Evolutionary conservation across 306 rosid genomes (phyloP), one percentile per base, ranked within the genome.

Genomic region (Carpinus fangiana): DNA sequence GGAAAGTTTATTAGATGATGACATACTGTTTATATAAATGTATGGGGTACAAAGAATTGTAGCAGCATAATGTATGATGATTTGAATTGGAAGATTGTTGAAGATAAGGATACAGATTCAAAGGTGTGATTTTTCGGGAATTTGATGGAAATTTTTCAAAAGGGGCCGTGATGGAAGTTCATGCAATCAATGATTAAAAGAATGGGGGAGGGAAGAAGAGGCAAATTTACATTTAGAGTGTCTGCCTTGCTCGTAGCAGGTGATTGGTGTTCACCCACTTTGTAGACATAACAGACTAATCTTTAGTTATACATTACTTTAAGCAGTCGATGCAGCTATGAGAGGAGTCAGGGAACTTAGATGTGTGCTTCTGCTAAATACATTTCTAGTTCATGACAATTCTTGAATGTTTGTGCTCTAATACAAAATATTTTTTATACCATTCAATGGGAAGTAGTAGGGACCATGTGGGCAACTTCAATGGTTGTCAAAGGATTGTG

Each of bases 331-430:
- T 7, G 45, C 70, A 65, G 4, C 26, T 4, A 36, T 2, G 26
- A 36, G 50, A 36, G 71, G 71, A 65, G 21, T 65, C 3, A n/a
- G 48, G 71, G 48, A 65, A 65, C 36, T 36, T 38, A 26, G 48
- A 36, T 65, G 23, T 36, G 71, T 65, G 48, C 71, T 65, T 65
- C 70, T 65, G 47, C 20, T 18, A 34, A 65, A 65, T 16, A 17
- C 50, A 36, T 8, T 65, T 8, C 48, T 65, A 16, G 7, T 65
- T 65, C 12, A 65, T 65, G 47, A 12, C 71, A 31, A 65, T 8
- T 16, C 36, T 65, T 38, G 14, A 65, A 14, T 65, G 71, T 16
- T 65, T 17, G 16, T 38, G 45, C 47, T 65, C 48, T 38, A 34
- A 3, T 65, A 7, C 0, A 4, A 17, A 36, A 36, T 65, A 18